Evolutionary conservation across 2,329 filamentous ascomycete species (phyloP), one percentile per base, ranked within the genome.

Genomic region (Clonostachys rhizophaga): DNA sequence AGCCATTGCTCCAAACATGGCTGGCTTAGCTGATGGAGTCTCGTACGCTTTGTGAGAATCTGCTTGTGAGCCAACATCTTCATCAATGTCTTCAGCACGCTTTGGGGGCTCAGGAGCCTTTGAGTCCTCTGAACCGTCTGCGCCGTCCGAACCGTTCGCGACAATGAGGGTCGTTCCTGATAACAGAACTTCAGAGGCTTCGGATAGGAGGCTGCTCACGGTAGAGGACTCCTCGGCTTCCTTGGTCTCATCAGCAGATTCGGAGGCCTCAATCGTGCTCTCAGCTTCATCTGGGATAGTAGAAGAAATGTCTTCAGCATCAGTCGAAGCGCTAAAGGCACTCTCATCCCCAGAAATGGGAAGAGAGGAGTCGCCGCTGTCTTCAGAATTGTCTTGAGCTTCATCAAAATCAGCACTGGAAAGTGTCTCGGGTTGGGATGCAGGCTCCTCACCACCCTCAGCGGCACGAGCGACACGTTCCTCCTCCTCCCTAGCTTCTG

Each of bases 1-100:
- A 4, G 76, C 76, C 2, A 70, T 72, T 14, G 72, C 76, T 43
- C 77, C 76, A 34, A 80, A 69, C 37, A 76, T 63, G 7, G 66
- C 73, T 5, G 72, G 65, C 54, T 76, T 77, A 43, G 78, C 61
- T 5, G 61, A 54, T 3, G 62, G 49, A 1, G 65, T 62, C 2
- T 64, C 58, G 5, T 48, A 43, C 24, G 24, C 24, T 10, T 30
- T 30, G 24, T 30, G 34, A 35, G 20, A 30, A 30, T 30, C 24
- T 30, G 8, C 24, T 30, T 30, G 24, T 30, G 24, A 30, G 24
- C 24, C 24, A 30, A 10, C 24, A 30, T 30, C 24, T 30, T 30
- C 24, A 30, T 30, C 24, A 30, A 30, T 30, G 24, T 30, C 24
- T 10, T 30, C 24, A 30, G 24, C 24, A 30, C 24, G 24, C 24